Percentiles rank a stretch among this genome's conserved stretches.
Evolutionary conservation across 2,329 filamentous ascomycete genomes (phyloP).

Genomic region (Calonectria pseudoreteaudii): DNA sequence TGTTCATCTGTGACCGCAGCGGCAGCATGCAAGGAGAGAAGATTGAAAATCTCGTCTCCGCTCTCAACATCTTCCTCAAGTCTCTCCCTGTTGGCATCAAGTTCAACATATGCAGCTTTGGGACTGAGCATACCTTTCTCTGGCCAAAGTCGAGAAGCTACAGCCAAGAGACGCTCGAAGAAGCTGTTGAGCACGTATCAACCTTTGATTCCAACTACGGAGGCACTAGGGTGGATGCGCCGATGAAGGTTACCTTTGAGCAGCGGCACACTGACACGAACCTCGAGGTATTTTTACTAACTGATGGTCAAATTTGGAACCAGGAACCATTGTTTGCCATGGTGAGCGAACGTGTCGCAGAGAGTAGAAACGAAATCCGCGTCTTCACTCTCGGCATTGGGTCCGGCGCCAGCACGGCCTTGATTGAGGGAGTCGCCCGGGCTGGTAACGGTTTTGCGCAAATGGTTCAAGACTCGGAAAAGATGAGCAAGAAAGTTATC

Average conservation of each 20-base stretch:
- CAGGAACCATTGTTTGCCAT: slow-evolving; percentile 57
- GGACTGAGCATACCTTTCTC: slow-evolving; percentile 57
- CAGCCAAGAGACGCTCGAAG: slow-evolving; percentile 53
- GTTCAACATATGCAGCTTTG: slow-evolving; percentile 80
- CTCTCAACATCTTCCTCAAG: slow-evolving; percentile 73
- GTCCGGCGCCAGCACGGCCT: slow-evolving; percentile 58
- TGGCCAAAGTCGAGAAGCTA: slow-evolving; percentile 61
- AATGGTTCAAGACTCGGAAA: slow-evolving; percentile 70
- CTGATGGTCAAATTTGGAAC: slow-evolving; percentile 66
- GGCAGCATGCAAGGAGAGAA: slow-evolving; percentile 68
- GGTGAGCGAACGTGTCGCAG: slow-evolving; percentile 53
- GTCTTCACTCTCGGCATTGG: slow-evolving; percentile 69
- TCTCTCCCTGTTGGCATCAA: slow-evolving; percentile 71
- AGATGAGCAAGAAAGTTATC: slow-evolving; percentile 75
- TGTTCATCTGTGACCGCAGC: slow-evolving; percentile 79
- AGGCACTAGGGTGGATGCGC: slow-evolving; percentile 63
- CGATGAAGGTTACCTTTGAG: slow-evolving; percentile 57
- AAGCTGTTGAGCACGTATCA: slow-evolving; percentile 56
- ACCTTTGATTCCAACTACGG: slow-evolving; percentile 60
- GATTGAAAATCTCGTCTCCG: slow-evolving; percentile 65
- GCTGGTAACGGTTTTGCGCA: slow-evolving; percentile 71
- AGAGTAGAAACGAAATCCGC: slow-evolving; percentile 56
- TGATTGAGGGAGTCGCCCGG: slow-evolving; percentile 66
- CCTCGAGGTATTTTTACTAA: slow-evolving; percentile 66
- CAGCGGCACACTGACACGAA: slow-evolving; percentile 57